Evolutionary conservation across 1,284 basidiomycete species (phyloP).

Genomic region (Phylloboletellus chloephorus): DNA sequence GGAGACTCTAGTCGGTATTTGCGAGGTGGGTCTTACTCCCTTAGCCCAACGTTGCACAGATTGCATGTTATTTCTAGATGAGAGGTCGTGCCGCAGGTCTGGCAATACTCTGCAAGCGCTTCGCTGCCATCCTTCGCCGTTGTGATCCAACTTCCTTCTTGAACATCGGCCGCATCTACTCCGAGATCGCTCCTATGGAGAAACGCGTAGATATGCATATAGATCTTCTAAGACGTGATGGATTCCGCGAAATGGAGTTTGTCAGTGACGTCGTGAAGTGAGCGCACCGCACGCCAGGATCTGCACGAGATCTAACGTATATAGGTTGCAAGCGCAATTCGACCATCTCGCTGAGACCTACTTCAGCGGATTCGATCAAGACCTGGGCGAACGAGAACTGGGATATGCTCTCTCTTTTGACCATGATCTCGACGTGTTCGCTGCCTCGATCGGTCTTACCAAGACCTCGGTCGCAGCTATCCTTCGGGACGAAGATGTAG

Average conservation of each 20-base stretch:
- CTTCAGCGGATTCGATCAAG: conserved; percentile 75
- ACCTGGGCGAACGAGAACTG: conserved; percentile 85
- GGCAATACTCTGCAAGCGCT: conserved; percentile 80
- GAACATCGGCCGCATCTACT: conserved; percentile 76
- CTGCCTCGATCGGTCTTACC: conserved; percentile 81
- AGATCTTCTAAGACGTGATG: conserved; percentile 76
- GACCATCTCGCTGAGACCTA: conserved; percentile 86
- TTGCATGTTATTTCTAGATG: conserved; percentile 45
- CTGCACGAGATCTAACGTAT: neutral
- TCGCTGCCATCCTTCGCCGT: conserved; percentile 72
- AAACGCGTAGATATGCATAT: conserved; percentile 90
- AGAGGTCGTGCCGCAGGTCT: conserved; percentile 76
- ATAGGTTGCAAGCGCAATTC: conserved; percentile 83
- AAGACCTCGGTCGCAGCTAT: conserved; percentile 77
- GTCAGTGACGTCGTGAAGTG: conserved; percentile 84
- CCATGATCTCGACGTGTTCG: conserved; percentile 86
- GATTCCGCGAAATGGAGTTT: conserved; percentile 90
- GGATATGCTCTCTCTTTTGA: conserved; percentile 79
- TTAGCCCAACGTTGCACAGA: neutral
- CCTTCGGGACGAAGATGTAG: conserved; percentile 73
- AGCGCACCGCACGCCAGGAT: conserved; percentile 23
- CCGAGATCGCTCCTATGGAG: conserved; percentile 85
- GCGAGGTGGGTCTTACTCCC: conserved; percentile 57
- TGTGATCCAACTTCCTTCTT: conserved; percentile 82
- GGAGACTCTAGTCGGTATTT: conserved; percentile 81